A percentile compares a stretch with the other conserved stretches of the same genome.
Conservation (phyloP, 2,329 filamentous ascomycete species). For the Fusarium stilboides region DNA sequence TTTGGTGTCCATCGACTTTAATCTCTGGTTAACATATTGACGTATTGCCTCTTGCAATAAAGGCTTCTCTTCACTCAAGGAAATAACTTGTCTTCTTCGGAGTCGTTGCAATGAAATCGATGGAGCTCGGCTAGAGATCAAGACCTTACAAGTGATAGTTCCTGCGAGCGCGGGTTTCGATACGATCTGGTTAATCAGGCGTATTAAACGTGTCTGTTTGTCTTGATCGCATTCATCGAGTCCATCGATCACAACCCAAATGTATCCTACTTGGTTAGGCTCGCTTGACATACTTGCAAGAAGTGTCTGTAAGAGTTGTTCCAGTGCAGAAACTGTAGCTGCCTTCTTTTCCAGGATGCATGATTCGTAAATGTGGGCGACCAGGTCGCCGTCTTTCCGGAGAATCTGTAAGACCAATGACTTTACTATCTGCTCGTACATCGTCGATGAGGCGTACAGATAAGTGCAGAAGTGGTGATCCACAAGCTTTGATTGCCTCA, state of each 20-base stretch:
- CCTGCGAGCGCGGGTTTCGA: background rate
- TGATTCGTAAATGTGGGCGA: slow-evolving; percentile 20
- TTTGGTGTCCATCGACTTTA: background rate
- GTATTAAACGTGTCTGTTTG: slow-evolving; percentile 11
- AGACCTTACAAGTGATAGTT: slow-evolving; percentile 19
- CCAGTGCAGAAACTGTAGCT: background rate
- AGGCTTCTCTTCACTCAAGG: slow-evolving; percentile 23
- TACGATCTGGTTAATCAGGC: slow-evolving; percentile 20
- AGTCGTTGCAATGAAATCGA: background rate
- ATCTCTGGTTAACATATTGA: slow-evolving; percentile 14
- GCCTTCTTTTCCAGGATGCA: slow-evolving; percentile 34
- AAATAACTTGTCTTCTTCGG: slow-evolving; percentile 14
- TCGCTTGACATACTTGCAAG: slow-evolving; percentile 11
- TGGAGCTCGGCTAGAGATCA: slow-evolving; percentile 16
- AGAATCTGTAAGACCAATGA: slow-evolving; percentile 25
- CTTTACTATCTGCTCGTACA: slow-evolving; percentile 29
- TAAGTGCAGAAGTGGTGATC: slow-evolving; percentile 35
- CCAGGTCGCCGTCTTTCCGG: slow-evolving; percentile 18
- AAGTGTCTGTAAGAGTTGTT: slow-evolving; percentile 18
- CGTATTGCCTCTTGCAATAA: slow-evolving; percentile 8
- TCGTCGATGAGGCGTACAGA: background rate
- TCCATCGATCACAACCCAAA: slow-evolving; percentile 32
- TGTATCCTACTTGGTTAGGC: background rate
- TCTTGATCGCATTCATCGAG: slow-evolving; percentile 27
- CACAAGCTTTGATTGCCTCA: slow-evolving; percentile 5